These are phyloP conservation scores for Colletotrichum sidae DNA, from an alignment of 2,329 filamentous ascomycete species.

Conservation along the genomic window DNA sequence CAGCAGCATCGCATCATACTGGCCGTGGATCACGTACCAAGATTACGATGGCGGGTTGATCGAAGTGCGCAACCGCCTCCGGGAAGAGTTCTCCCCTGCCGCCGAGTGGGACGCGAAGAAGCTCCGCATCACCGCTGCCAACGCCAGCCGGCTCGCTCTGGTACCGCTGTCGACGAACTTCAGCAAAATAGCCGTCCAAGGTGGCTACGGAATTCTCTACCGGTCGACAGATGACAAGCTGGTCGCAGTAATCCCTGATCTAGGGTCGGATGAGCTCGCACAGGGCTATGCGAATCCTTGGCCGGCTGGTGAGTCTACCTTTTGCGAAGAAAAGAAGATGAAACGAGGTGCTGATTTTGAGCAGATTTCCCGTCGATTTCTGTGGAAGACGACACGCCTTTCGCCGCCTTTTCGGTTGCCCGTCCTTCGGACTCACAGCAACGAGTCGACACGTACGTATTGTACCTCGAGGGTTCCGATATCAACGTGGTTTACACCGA, in stretches of 20 bases:
- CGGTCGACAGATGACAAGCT: background rate
- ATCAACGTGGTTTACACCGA: slow-evolving; percentile 16
- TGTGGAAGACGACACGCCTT: background rate
- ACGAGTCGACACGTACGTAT: slow-evolving; percentile 9
- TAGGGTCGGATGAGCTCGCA: no score
- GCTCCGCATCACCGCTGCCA: background rate
- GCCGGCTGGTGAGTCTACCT: background rate
- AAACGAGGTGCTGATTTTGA: no score
- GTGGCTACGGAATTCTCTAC: slow-evolving; percentile 16
- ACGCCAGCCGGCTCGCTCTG: no score
- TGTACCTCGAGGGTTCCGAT: slow-evolving; percentile 1
- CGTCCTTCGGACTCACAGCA: slow-evolving; percentile 1
- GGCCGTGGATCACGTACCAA: slow-evolving; percentile 16
- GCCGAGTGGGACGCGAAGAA: slow-evolving; percentile 7
- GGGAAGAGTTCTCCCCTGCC: background rate
- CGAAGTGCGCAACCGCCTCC: slow-evolving; percentile 16
- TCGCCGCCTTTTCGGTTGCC: slow-evolving; percentile 19
- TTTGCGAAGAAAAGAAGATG: no score
- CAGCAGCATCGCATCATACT: slow-evolving; percentile 10
- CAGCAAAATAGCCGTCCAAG: slow-evolving; percentile 9
- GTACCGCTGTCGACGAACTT: slow-evolving; percentile 17
- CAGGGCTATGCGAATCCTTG: slow-evolving; percentile 1
- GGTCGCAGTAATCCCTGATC: background rate
- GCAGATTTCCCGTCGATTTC: slow-evolving; percentile 10
- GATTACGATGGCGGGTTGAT: background rate